A percentile compares a stretch with the other conserved stretches of the same genome.
Evolutionary conservation across 2,329 filamentous ascomycete species (phyloP).

Genomic region (Domatiomyces catenatus): DNA sequence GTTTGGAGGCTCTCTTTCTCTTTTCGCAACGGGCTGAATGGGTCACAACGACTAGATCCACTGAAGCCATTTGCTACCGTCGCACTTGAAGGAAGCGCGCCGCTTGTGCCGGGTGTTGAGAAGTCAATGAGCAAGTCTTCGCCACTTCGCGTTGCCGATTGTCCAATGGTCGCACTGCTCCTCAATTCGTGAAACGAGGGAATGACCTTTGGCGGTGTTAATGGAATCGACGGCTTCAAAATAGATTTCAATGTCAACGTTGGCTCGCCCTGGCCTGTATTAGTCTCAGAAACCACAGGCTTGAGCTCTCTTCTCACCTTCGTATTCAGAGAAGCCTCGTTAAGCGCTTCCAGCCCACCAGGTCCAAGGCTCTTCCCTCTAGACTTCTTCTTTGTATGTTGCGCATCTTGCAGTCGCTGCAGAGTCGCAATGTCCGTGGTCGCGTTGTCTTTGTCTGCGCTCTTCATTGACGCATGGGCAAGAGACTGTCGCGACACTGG

Average conservation of each 20-base stretch:
- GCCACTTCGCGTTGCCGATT: conserved; percentile 11
- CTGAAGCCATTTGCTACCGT: conserved; percentile 25
- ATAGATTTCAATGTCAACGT: conserved; percentile 48
- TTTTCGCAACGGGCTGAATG: conserved; percentile 15
- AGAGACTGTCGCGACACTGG: conserved; percentile 47
- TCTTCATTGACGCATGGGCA: conserved; percentile 40
- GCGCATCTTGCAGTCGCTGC: conserved; percentile 23
- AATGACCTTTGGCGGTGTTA: conserved; percentile 51
- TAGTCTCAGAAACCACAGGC: conserved; percentile 4
- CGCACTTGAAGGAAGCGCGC: conserved; percentile 7
- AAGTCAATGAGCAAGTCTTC: conserved; percentile 28
- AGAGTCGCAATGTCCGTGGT: conserved; percentile 47
- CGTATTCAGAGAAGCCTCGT: conserved; percentile 58
- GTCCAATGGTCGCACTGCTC: conserved; percentile 25
- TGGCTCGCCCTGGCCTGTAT: conserved; percentile 24
- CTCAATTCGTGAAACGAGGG: conserved; percentile 41
- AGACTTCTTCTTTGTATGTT: conserved; percentile 44
- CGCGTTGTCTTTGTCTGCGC: conserved; percentile 63
- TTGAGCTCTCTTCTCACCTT: conserved; percentile 42
- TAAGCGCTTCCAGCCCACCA: conserved; percentile 70
- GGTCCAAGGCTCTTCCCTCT: conserved; percentile 94
- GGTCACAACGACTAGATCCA: conserved; percentile 30
- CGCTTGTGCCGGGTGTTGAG: conserved; percentile 24
- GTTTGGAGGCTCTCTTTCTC: conserved; percentile 1
- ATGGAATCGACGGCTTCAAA: conserved; percentile 59